Base-by-base conservation (phyloP, 164 flowering plant genomes). In the Brasenia schreberi region DNA sequence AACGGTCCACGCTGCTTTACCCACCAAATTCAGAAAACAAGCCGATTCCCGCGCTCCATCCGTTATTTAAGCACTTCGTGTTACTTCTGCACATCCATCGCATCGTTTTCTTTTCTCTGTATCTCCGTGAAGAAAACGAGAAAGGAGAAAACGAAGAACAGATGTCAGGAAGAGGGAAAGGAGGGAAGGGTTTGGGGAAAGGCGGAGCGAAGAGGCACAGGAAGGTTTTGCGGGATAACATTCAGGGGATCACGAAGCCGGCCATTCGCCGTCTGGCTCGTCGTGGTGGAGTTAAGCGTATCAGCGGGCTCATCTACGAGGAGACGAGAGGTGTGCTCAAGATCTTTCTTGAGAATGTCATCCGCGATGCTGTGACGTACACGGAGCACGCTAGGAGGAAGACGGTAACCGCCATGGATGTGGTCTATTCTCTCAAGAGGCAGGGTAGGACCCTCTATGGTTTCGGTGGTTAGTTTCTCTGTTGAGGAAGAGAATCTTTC, bases 131-230 rank as follows among this genome's bases (percentile, higher is more conserved):
- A 49, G 65, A 66, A 19, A 5, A 27, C 2, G n/a, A 63, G 43
- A 18, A 18, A 60, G 73, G 65, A 42, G 17, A 43, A 33, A 33
- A 33, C 39, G 2, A 33, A 61, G 65, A 16, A 19, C 52, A 61
- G 42, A 74, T 74, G 77, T 74, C 77, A 0, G 77, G 74, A 2
- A 65, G 77, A 33, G 77, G 77, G 7, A 74, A 74, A 59, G 77
- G 77, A n/a, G 77, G 77, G 7, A 74, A 74, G 67, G 77, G 77
- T 7, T 67, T 74, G n/a, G 77, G 77, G 42, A 74, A 74, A 71
- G 74, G 77, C 5, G 77, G 77, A 4, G 77, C 77, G 4, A 74
- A 74, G 74, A 67, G 77, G 66, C 77, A 74, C 61, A 45, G 77
- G 18, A 74, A 74, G 71, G 77, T 74, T 39, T 53, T 74, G 59